Conservation (phyloP, 805 yeast species). For the Millerozyma miso region DNA sequence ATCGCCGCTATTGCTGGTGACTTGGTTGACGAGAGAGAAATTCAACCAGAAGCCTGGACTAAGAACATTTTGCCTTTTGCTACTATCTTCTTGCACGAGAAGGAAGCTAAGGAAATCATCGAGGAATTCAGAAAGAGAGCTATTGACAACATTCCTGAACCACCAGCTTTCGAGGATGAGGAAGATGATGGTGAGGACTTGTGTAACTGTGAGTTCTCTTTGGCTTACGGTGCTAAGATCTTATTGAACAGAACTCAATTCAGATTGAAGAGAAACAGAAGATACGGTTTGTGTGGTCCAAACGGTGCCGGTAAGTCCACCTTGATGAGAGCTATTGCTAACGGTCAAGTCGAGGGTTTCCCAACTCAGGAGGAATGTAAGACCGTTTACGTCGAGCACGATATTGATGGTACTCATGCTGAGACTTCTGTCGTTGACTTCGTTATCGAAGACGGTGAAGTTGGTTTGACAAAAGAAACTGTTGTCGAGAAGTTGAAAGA, state of each 20-base stretch:
- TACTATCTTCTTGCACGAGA: constrained; percentile 93
- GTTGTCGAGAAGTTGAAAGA: constrained; percentile 75
- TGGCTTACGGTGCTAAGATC: constrained; percentile 99
- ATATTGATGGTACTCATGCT: constrained; percentile 96
- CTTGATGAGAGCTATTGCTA: constrained; percentile 93
- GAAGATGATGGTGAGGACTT: constrained; percentile 99
- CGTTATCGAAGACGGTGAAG: constrained; percentile 79
- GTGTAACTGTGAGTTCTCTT: constrained; percentile 99
- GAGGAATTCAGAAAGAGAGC: constrained; percentile 95
- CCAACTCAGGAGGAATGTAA: constrained; percentile 98
- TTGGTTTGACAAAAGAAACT: constrained; percentile 65
- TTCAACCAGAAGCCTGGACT: constrained; percentile 90
- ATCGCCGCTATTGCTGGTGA: constrained; percentile 98
- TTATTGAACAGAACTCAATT: constrained; percentile 98
- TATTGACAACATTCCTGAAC: constrained; percentile 96
- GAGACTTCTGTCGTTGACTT: constrained; percentile 92
- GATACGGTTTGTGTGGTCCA: constrained; percentile 91
- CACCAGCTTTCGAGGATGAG: constrained; percentile 93
- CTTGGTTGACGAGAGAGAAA: constrained; percentile 93
- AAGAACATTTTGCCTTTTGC: constrained; percentile 87
- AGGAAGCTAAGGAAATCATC: constrained; percentile 77
- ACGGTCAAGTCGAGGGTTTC: constrained; percentile 99
- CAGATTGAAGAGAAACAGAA: constrained; percentile 97
- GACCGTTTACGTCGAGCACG: constrained; percentile 99
- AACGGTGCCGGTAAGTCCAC: constrained; percentile 53